These are phyloP conservation scores for Fusarium piperis DNA, from an alignment of 2,329 filamentous ascomycete species.

Conservation along the genomic window DNA sequence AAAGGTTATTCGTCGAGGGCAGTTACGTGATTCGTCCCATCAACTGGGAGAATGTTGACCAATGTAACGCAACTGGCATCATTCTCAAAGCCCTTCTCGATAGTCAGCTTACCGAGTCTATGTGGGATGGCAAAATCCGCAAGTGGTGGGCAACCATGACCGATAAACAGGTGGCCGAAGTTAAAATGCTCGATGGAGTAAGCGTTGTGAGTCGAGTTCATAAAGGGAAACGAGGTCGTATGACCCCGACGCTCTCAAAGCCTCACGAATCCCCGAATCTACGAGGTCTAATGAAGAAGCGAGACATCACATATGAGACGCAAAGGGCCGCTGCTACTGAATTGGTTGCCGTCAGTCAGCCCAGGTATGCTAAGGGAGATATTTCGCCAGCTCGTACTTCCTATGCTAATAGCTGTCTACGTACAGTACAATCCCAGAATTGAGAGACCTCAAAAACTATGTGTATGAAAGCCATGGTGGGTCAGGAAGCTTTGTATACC, in stretches of 20 bases:
- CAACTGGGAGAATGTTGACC: neutral
- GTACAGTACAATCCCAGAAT: neutral
- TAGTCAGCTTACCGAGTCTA: neutral
- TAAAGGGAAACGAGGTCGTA: constrained; percentile 1
- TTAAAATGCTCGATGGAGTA: neutral
- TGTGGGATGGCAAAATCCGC: neutral
- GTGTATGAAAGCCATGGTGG: neutral
- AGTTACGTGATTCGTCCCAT: neutral
- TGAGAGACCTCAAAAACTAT: constrained; percentile 3
- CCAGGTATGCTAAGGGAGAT: neutral
- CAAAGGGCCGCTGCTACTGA: neutral
- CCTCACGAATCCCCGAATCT: neutral
- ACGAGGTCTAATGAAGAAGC: neutral
- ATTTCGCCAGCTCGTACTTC: neutral
- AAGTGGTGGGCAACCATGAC: neutral
- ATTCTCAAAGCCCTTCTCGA: constrained; percentile 1
- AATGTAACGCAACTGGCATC: constrained; percentile 2
- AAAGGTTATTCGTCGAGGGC: neutral
- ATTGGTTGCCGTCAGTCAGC: neutral
- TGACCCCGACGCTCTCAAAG: neutral
- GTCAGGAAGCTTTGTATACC: neutral
- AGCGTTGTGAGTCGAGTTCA: neutral
- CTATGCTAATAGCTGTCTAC: neutral
- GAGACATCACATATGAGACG: neutral
- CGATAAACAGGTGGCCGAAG: neutral